Base-by-base conservation (phyloP, 192 early-diverging fungal species). In the Linnemannia schmuckeri region DNA sequence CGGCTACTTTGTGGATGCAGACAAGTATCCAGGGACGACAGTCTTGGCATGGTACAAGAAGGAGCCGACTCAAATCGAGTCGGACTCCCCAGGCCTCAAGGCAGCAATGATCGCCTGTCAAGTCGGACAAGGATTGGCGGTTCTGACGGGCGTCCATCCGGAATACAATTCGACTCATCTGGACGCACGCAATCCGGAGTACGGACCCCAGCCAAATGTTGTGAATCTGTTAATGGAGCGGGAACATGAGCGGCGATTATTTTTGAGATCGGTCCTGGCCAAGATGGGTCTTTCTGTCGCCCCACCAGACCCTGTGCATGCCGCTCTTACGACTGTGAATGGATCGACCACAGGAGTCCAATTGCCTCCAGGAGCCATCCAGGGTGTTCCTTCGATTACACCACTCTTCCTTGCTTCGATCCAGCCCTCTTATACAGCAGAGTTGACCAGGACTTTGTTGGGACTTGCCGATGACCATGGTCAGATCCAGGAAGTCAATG, bases 121-220 rank as follows among this genome's bases (percentile, higher is more conserved):
- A 9, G 90, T 96, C 3, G 98, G 97, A 5, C 85, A 87, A 4
- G 95, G 95, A 1, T 42, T 79, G 15, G 97, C 96, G 0, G 86
- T 98, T 17, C 77, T 99, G 33, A 88, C 94, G 10, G 97, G 97
- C 18, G 87, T 95, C 54, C 98, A 99, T 75, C 90, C 96, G 38
- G 98, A 98, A 85, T 96, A 95, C 84, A 92, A 93, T 52, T 90
- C 93, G 70, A 88, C 89, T 40, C 89, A 80, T 70, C 54, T 94
- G 74, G 91, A 91, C 71, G 82, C 93, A 20, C 52, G 54, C 7
- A 88, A 88, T 8, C 85, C 89, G 35, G 91, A 91, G 57, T 92
- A 93, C 70, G 89, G 85, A 78, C 79, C 89, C 2, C 85, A 92
- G 75, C 87, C 90, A 38, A 88, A 89, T 20, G 78, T 95, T 9